These are phyloP conservation scores for Hypoxylon fuscum DNA, from an alignment of 495 filamentous ascomycete species.

Conservation along the genomic window DNA sequence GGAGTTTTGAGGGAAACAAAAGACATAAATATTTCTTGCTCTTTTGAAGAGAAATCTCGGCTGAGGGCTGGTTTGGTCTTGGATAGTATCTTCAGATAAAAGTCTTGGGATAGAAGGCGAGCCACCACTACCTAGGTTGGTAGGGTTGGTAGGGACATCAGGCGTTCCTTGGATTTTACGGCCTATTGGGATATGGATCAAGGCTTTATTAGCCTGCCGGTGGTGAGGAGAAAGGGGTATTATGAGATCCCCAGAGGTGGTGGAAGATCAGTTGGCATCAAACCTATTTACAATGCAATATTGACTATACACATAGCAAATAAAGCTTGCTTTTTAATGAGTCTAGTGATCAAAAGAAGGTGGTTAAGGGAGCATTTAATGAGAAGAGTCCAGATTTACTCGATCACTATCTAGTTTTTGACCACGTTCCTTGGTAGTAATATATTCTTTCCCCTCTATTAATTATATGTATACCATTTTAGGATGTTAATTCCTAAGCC, in stretches of 20 bases:
- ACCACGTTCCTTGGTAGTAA: no score
- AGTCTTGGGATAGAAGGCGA: slow-evolving; percentile 18
- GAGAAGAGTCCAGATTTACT: no score
- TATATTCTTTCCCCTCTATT: no score
- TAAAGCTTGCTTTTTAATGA: slow-evolving; percentile 5
- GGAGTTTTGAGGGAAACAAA: slow-evolving; percentile 13
- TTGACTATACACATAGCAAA: slow-evolving; percentile 17
- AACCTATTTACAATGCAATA: not conserved
- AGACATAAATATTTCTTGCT: slow-evolving; percentile 10
- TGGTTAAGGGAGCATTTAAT: no score
- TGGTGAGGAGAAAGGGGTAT: not conserved
- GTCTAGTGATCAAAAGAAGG: no score
- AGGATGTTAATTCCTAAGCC: no score
- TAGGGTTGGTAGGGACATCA: slow-evolving; percentile 6
- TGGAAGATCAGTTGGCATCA: no score
- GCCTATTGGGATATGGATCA: not conserved
- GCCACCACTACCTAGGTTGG: not conserved
- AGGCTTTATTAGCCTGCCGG: not conserved
- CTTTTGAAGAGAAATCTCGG: slow-evolving; percentile 15
- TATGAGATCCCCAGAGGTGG: not conserved
- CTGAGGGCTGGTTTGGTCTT: slow-evolving; percentile 15
- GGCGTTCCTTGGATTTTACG: not conserved
- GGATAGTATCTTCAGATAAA: slow-evolving; percentile 7
- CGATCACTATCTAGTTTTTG: no score
- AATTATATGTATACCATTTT: no score